phyloP scores from a whole-genome alignment of 2,329 filamentous ascomycete genomes.

The Xylaria hypoxylon region DNA sequence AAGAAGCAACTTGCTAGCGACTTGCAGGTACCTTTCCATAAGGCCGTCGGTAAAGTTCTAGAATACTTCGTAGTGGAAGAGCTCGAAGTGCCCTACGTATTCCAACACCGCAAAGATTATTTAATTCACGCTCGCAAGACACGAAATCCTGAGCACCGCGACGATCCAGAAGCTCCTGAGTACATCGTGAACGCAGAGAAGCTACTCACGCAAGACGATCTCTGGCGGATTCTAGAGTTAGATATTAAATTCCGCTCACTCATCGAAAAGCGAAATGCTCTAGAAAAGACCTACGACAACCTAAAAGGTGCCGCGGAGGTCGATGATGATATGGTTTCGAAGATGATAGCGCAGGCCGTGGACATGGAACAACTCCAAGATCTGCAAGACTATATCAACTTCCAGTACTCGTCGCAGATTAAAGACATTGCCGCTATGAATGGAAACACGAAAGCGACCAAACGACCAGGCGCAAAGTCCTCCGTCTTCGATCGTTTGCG shows the following conservation, averaged over 20 bases:
- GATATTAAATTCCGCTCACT: constrained; percentile 96
- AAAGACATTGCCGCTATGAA: constrained; percentile 79
- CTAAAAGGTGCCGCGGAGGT: constrained; percentile 72
- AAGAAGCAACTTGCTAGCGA: constrained; percentile 82
- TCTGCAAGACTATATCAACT: constrained; percentile 95
- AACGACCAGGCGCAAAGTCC: constrained; percentile 85
- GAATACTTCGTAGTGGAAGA: constrained; percentile 96
- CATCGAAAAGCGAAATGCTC: constrained; percentile 87
- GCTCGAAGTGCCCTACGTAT: constrained; percentile 96
- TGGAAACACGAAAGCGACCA: constrained; percentile 72
- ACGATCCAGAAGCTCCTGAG: constrained; percentile 77
- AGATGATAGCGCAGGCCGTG: constrained; percentile 81
- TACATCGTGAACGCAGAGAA: constrained; percentile 85
- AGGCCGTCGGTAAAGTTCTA: constrained; percentile 89
- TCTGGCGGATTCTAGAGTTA: constrained; percentile 95
- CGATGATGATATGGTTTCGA: constrained; percentile 80
- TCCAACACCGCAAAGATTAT: constrained; percentile 98
- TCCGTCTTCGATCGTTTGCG: constrained; percentile 87
- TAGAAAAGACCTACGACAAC: constrained; percentile 82
- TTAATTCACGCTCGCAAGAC: constrained; percentile 87
- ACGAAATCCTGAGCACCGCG: constrained; percentile 67
- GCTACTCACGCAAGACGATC: constrained; percentile 88
- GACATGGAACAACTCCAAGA: constrained; percentile 97
- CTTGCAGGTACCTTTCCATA: constrained; percentile 84
- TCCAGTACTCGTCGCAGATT: constrained; percentile 86